Evolutionary conservation across 257 asterid species (phyloP), one percentile per base, ranked within the genome.

Genomic region (Oldenlandia corymbosa): DNA sequence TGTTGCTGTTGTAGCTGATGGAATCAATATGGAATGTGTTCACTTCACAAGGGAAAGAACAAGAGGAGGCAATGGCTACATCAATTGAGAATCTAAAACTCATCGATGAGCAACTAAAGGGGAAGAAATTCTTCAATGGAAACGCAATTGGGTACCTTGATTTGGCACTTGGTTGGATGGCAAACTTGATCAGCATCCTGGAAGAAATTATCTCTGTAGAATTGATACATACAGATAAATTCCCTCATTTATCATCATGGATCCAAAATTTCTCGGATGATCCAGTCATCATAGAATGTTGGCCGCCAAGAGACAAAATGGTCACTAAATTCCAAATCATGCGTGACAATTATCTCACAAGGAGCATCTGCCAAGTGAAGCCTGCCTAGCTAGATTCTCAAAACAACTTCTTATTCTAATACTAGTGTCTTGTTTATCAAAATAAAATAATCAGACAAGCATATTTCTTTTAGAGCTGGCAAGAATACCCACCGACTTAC

Each of bases 221-320:
- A 54, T 24, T 83, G 70, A 65, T 88, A 0, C 81, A 83, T 69
- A 60, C 68, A 51, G 74, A 72, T 63, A 73, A 32, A 20, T 72
- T 85, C 20, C 95, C 91, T 2, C 28, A 68, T 26, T 65, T 85
- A 30, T 73, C 82, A 48, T 75, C 75, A 21, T 85, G 94, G 94
- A 80, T 83, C 47, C 62, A 71, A 24, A 60, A 53, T 55, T 88
- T 78, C 66, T 60, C 78, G 0, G 73, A 76, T 58, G 76, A 65
- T 80, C 83, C 90, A 23, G 69, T 34, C 5, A 80, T 81, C 57
- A 81, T 76, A 73, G 85, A 78, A 60, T 71, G 46, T 48, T 80
- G 84, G 82, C 96, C 91, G 13, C 86, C 94, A 17, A 75, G 80
- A 47, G 88, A 79, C 72, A 78, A 47, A 72, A 68, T 85, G 86